phyloP scores from a whole-genome alignment of 208 protist genomes.

The Leishmania gerbilli region DNA sequence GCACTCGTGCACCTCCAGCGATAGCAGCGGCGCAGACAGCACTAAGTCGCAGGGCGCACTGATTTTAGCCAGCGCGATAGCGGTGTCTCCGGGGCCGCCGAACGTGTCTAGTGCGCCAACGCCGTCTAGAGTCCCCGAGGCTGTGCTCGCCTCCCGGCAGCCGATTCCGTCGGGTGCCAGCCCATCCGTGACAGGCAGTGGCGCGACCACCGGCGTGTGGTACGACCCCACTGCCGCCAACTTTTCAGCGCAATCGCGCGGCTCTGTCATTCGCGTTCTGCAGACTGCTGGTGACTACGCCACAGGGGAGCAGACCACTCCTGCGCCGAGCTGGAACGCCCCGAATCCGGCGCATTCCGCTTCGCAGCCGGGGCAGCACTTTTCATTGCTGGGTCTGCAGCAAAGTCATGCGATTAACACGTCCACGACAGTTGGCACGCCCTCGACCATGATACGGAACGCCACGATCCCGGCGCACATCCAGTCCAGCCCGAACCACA shows the following conservation, averaged over 20 bases:
- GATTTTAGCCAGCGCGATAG: constrained; percentile 9
- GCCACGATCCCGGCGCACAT: constrained; percentile 23
- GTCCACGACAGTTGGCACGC: constrained; percentile 5
- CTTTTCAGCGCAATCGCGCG: constrained; percentile 8
- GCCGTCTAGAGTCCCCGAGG: constrained; percentile 6
- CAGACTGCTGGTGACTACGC: background rate
- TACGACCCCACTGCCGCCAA: constrained; percentile 18
- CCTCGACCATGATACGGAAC: constrained; percentile 21
- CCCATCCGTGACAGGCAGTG: background rate
- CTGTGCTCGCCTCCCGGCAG: constrained; percentile 5
- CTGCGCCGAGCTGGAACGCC: background rate
- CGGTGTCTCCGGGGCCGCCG: background rate
- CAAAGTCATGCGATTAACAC: constrained; percentile 17
- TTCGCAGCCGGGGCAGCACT: constrained; percentile 4
- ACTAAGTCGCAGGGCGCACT: constrained; percentile 7
- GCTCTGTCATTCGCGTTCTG: constrained; percentile 21
- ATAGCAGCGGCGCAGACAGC: constrained; percentile 7
- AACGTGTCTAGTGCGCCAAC: constrained; percentile 6
- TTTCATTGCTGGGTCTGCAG: constrained; percentile 19
- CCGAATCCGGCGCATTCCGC: background rate
- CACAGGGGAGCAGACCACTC: background rate
- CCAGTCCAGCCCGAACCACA: constrained; percentile 18
- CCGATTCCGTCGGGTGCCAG: background rate
- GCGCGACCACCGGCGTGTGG: constrained; percentile 6
- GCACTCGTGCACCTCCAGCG: constrained; percentile 8